phyloP scores from a whole-genome alignment of 495 filamentous ascomycete genomes.

The Beverwykella pulmonaria region DNA sequence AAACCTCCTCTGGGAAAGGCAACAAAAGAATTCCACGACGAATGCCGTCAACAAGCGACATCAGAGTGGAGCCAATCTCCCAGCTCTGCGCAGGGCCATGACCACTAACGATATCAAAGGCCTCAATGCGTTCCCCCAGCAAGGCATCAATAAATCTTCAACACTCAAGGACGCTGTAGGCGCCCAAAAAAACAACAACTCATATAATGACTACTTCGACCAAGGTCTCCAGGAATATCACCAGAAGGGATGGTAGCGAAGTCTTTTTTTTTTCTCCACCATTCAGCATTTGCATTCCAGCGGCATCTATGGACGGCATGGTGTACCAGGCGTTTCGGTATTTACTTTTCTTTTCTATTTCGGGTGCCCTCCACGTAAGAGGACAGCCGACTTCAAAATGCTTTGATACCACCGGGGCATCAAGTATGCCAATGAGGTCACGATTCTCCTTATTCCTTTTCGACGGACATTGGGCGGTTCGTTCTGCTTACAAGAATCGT shows the following conservation, averaged over 20 bases:
- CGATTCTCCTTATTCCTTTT: slow-evolving; percentile 37
- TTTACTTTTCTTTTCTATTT: slow-evolving; percentile 8
- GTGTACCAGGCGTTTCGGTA: slow-evolving; percentile 17
- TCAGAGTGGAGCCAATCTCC: slow-evolving; percentile 51
- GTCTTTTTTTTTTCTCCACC: background rate
- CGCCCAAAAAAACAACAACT: slow-evolving; percentile 56
- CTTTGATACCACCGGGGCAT: slow-evolving; percentile 33
- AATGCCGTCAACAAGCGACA: slow-evolving; percentile 86
- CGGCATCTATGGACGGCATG: slow-evolving; percentile 38
- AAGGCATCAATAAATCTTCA: slow-evolving; percentile 14
- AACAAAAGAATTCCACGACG: slow-evolving; percentile 86
- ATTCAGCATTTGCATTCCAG: slow-evolving; percentile 26
- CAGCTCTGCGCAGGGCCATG: slow-evolving; percentile 32
- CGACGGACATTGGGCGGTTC: slow-evolving; percentile 28
- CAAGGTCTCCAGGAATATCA: slow-evolving; percentile 70
- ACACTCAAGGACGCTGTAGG: slow-evolving; percentile 25
- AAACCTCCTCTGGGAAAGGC: slow-evolving; percentile 82
- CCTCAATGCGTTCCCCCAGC: slow-evolving; percentile 71
- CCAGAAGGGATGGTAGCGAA: slow-evolving; percentile 65
- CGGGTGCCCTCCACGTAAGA: background rate
- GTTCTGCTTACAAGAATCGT: slow-evolving; percentile 30
- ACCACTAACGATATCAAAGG: slow-evolving; percentile 88
- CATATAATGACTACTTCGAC: slow-evolving; percentile 67
- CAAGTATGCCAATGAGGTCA: slow-evolving; percentile 36
- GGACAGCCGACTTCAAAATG: slow-evolving; percentile 20